Conservation (phyloP, 2,329 filamentous ascomycete species). For the Colletotrichum sp. region DNA sequence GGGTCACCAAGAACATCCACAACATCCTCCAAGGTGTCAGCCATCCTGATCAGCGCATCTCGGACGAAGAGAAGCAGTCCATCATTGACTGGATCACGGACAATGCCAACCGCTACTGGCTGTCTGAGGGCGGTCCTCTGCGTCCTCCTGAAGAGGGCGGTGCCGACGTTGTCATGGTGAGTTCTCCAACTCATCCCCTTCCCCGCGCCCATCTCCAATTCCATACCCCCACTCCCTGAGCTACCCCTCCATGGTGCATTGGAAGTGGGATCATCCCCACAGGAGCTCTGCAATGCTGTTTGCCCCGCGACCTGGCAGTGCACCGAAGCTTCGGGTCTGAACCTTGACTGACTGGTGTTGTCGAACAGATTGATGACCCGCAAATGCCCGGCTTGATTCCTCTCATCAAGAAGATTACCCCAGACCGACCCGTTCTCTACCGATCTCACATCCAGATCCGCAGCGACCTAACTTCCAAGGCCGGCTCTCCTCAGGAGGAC, state of each 20-base stretch:
- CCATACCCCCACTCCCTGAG: background rate
- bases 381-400: slow-evolving; percentile 84
- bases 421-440: slow-evolving; percentile 78
- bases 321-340: background rate
- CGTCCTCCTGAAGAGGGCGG: slow-evolving; percentile 69
- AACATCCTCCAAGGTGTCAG: slow-evolving; percentile 86
- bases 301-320: background rate
- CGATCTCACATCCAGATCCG: slow-evolving; percentile 85
- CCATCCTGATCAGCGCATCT: slow-evolving; percentile 67
- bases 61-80: slow-evolving; percentile 62
- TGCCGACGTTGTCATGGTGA: slow-evolving; percentile 73
- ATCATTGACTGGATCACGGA: slow-evolving; percentile 75
- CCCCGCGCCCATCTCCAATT: background rate
- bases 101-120: slow-evolving; percentile 79
- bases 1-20: slow-evolving; percentile 86
- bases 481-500: slow-evolving; percentile 71
- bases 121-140: slow-evolving; percentile 70
- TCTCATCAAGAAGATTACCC: slow-evolving; percentile 73
- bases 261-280: slow-evolving; percentile 7
- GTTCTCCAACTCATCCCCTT: slow-evolving; percentile 21
- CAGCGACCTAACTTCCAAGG: slow-evolving; percentile 69
- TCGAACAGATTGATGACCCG: slow-evolving; percentile 72
- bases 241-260: slow-evolving; percentile 17
- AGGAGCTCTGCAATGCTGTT: background rate
- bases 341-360: background rate